Evolutionary conservation across 176 grass and related monocot genomes (phyloP), one percentile per base, ranked within the genome.

Genomic region (Aegilops sharonensis): DNA sequence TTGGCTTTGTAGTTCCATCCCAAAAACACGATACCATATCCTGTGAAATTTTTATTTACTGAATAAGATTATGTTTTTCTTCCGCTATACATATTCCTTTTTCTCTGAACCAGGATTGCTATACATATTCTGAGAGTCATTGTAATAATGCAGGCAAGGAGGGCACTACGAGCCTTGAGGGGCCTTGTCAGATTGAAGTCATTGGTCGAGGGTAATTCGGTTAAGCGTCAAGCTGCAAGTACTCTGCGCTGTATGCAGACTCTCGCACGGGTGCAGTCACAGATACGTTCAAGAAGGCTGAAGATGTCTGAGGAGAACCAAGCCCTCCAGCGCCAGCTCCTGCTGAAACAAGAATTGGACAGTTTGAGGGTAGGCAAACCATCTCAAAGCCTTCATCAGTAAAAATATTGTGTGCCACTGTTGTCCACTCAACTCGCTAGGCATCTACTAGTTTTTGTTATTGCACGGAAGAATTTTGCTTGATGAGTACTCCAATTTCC

Each of bases 291-390:
- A 21, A 94, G 92, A 85, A 95, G 97, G 82, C 89, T 91, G 37
- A 93, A 93, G 77, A 96, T 99, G 92, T 88, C 90, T 1, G 97
- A 99, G 77, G 97, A 99, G 87, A 99, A 99, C 68, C 97, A 99
- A 73, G 97, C 94, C 48, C 89, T 99, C 68, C 94, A 96, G 39
- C 81, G 90, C 2, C 97, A 99, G 84, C 94, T 99, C 70, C 89
- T 99, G 37, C 90, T 99, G 40, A 99, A 99, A 83, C 94, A 90
- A 85, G 97, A 96, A 71, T 50, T 99, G 47, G 94, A 96, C 24
- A 96, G 87, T 83, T 92, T 96, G 66, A 96, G 92, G 89, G 97
- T 99, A 93, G 27, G 85, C 64, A 87, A 47, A 74, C 23, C 45
- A 60, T 89, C 68, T 85, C 78, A 71, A 77, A 72, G 21, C 37